Base-by-base conservation (phyloP, 768 basidiomycete species). In the Mycena rebaudengoi region DNA sequence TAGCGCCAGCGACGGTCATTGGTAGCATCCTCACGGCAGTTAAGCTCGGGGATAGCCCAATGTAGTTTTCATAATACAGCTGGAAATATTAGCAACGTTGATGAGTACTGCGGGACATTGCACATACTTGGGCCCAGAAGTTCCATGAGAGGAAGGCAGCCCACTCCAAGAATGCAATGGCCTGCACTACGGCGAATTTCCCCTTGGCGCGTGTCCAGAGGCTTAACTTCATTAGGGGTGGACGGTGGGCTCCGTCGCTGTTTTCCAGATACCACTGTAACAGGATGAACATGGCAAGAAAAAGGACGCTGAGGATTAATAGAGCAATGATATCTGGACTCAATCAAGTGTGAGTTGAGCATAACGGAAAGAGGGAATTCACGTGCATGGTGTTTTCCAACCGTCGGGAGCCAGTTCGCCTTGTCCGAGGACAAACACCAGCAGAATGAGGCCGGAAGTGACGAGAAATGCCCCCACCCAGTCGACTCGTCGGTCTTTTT, bases 51-150 rank as follows among this genome's bases (percentile, higher is more conserved):
- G 76, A 80, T 4, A 88, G 79, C 0, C 76, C 70, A 14, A 80
- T 66, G 70, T 88, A 93, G 48, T 86, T 82, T 69, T 95, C 91
- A 69, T 92, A 94, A 71, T 88, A 93, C 11, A 93, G 70, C 87
- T 92, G 58, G 6, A 30, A 20, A 2, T 20, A 11, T 7, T 2
- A 23, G 54, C 21, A 48, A 48, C 20, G 39, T 35, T 2, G 20
- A 3, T 5, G 11, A 13, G 37, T 21, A 14, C 16, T 1, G 1
- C 26, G 8, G n/a, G 8, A 21, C 2, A 14, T 12, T 13, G 14
- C 1, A 26, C 37, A 26, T 14, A 73, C 74, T 56, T 71, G 69
- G 7, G 65, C 62, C 74, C 75, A 76, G 61, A 87, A 85, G 3
- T 71, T 71, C 84, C 85, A 91, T 14, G 77, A 71, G 8, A 82